Percentiles rank a stretch among this genome's conserved stretches.
phyloP scores from a whole-genome alignment of 257 asterid genomes.

The Solanum appendiculatum region DNA sequence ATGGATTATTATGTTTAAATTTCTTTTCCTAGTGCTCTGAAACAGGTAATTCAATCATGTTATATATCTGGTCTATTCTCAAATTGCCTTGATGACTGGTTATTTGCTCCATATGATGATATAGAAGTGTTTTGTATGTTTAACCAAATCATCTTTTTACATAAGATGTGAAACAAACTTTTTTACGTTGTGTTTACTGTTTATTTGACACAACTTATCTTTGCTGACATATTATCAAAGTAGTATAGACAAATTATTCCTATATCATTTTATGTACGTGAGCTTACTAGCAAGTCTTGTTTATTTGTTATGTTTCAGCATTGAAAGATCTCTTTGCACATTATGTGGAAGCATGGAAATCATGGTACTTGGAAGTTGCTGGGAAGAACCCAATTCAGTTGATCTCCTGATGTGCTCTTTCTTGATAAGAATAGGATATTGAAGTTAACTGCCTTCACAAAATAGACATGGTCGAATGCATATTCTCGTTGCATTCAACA shows the following conservation, averaged over 20 bases:
- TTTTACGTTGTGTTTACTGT: not conserved
- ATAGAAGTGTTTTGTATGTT: not conserved
- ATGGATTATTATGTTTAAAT: not conserved
- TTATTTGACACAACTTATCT: not conserved
- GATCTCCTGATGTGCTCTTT: constrained; percentile 21
- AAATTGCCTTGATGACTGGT: not conserved
- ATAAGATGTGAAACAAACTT: not conserved
- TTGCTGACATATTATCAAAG: not conserved
- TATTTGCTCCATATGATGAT: not conserved
- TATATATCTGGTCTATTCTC: not conserved
- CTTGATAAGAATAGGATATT: not conserved
- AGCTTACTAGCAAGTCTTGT: not conserved
- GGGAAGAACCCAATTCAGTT: constrained; percentile 58
- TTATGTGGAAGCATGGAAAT: constrained; percentile 85
- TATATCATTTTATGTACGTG: not conserved
- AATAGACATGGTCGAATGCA: constrained; percentile 30
- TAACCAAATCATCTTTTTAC: not conserved
- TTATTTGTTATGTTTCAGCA: constrained; percentile 43
- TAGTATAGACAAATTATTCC: not conserved
- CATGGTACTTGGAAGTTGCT: constrained; percentile 88
- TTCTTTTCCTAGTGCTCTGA: not conserved
- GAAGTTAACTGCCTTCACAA: not conserved
- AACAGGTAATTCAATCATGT: not conserved
- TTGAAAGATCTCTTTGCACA: constrained; percentile 83
- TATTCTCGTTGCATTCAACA: constrained; percentile 25